Evolutionary conservation across 148 eudicot species (phyloP).

Genomic region (Vaccinium darrowii): DNA sequence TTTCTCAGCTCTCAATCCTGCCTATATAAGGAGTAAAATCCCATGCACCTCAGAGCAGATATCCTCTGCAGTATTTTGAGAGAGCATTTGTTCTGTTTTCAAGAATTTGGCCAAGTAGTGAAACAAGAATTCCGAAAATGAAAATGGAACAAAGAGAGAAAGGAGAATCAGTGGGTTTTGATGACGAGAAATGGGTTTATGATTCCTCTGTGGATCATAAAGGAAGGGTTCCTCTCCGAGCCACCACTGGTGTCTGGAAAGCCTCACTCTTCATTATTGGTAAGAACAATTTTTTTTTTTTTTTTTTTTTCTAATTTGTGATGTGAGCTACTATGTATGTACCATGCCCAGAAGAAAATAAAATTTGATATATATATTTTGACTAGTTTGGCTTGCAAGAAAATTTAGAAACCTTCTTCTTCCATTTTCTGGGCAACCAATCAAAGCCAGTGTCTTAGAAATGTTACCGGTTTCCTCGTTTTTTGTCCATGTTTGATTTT

Average conservation of each 20-base stretch:
- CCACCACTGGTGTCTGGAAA: conserved; percentile 72
- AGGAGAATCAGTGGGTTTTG: conserved; percentile 21
- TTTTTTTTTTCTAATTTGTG: neutral
- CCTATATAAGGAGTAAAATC: conserved; percentile 16
- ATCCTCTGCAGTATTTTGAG: neutral
- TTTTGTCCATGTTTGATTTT: neutral
- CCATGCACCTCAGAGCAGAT: neutral
- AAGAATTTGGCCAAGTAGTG: neutral
- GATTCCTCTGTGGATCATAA: conserved; percentile 67
- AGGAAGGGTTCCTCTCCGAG: conserved; percentile 60
- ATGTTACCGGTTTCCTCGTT: neutral
- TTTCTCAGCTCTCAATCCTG: neutral
- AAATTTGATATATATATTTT: neutral
- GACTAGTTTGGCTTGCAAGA: neutral
- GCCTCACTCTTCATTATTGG: conserved; percentile 71
- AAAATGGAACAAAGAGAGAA: conserved; percentile 24
- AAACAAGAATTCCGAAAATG: neutral
- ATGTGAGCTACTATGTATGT: neutral
- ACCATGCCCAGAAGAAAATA: neutral
- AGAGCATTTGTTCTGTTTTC: neutral
- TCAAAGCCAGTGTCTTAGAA: neutral
- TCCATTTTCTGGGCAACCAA: neutral
- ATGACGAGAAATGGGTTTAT: conserved; percentile 48
- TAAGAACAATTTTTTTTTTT: conserved; percentile 22
- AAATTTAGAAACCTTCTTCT: neutral